Evolutionary conservation across 2,329 filamentous ascomycete genomes (phyloP), one percentile per base, ranked within the genome.

Genomic region (Calonectria pteridis): DNA sequence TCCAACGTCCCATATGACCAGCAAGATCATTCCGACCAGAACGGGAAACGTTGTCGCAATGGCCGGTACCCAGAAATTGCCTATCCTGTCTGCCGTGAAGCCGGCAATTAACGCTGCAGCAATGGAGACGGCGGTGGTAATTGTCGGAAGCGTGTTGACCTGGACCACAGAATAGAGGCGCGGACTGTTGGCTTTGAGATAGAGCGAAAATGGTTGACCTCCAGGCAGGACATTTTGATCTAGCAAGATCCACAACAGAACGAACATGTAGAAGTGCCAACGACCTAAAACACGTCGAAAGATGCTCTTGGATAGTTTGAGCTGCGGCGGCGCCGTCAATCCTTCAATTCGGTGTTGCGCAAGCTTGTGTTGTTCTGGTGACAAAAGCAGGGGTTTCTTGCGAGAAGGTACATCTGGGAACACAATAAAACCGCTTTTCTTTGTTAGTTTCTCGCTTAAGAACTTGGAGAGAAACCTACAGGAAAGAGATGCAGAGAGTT

Each of bases 401-500:
- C 81, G 81, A 49, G 77, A 77, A 16, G 82, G 82, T 4, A 81
- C 80, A 55, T 83, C 81, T 0, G 80, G 82, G 50, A 83, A 83
- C 49, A 79, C 75, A 26, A 82, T 80, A 66, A 85, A 86, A 26
- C 86, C 87, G 46, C 72, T 74, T 14, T 13, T 2, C 5, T 2
- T 4, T 20, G 23, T 69, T 1, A 72, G 50, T n/a, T 2, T 1
- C 6, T 5, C 1, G 11, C n/a, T n/a, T 0, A 5, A 9, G 4
- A 33, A 16, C n/a, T 6, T 7, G 7, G 0, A 16, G 2, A 14
- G 4, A 14, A 0, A 46, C 66, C 53, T 62, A 67, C 73, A 89
- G 81, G 5, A 91, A 73, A 0, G 89, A 88, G 18, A 91, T 87
- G 0, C 88, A 89, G 5, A 91, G 83, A 1, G 88, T 90, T 77